Percentiles rank a stretch among this genome's conserved stretches.
These are phyloP conservation scores for Ilyonectria mors-panacis DNA, from an alignment of 2,329 filamentous ascomycete species.

Conservation along the genomic window DNA sequence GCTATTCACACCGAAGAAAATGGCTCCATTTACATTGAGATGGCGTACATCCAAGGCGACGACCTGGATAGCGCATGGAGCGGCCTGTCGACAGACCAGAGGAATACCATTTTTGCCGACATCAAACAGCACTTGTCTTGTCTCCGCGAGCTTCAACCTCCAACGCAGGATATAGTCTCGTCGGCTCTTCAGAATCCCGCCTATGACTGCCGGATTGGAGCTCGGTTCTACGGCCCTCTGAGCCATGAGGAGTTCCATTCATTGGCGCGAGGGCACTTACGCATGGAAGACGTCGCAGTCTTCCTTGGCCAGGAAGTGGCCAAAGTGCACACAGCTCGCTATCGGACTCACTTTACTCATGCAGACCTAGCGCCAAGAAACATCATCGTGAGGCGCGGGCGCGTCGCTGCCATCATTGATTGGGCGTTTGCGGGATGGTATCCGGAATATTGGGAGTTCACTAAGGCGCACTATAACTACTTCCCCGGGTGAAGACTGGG, in stretches of 20 bases:
- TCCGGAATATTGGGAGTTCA: constrained; percentile 53
- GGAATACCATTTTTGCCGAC: constrained; percentile 39
- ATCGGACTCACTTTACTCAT: constrained; percentile 47
- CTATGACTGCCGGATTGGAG: constrained; percentile 47
- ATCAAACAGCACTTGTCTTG: constrained; percentile 41
- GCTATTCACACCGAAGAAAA: constrained; percentile 38
- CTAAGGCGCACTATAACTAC: constrained; percentile 47
- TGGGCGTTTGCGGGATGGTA: constrained; percentile 55
- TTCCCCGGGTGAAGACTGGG: constrained; percentile 35
- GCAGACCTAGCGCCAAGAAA: constrained; percentile 47
- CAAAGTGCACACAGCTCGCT: constrained; percentile 42
- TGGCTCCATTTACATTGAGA: constrained; percentile 45
- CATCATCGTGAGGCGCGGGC: constrained; percentile 47
- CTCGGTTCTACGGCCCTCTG: constrained; percentile 46
- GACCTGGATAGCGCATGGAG: constrained; percentile 39
- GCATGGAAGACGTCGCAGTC: constrained; percentile 41
- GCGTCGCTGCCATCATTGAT: constrained; percentile 50
- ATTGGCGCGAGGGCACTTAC: constrained; percentile 37
- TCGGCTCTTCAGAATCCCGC: constrained; percentile 47
- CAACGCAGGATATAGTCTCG: constrained; percentile 37
- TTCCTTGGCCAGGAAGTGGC: constrained; percentile 44
- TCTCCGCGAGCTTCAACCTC: constrained; percentile 46
- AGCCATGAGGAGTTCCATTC: constrained; percentile 47
- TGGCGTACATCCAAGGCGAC: constrained; percentile 44
- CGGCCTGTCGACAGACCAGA: constrained; percentile 40